Conservation (phyloP, 1,284 basidiomycete genomes). For the Malassezia nana region DNA sequence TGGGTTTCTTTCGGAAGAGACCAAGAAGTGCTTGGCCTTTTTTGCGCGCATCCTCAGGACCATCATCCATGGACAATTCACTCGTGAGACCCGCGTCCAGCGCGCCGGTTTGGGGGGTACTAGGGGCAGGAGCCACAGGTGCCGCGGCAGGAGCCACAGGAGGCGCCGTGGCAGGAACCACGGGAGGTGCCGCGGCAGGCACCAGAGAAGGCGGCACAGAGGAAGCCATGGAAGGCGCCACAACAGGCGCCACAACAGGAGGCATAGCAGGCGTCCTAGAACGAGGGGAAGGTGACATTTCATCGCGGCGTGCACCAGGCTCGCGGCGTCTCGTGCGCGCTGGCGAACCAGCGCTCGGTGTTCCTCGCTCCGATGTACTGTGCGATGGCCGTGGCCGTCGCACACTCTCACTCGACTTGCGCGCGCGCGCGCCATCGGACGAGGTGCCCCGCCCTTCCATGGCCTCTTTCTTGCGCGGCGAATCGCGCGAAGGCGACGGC, state of each 20-base stretch:
- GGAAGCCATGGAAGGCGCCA: neutral
- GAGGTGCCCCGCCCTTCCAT: neutral
- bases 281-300: no score
- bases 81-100: neutral
- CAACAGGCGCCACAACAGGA: no score
- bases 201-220: neutral
- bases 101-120: neutral
- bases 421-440: neutral
- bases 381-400: neutral
- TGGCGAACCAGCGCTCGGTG: neutral
- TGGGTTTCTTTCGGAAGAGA: constrained; percentile 1
- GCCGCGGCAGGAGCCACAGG: neutral
- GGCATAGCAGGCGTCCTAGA: no score
- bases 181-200: neutral
- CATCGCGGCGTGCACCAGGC: neutral
- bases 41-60: neutral
- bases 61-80: constrained; percentile 2
- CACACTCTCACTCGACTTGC: constrained; percentile 1
- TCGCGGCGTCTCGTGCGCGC: neutral
- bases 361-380: neutral
- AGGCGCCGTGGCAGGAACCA: neutral
- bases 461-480: neutral
- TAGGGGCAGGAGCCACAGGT: no score
- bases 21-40: neutral
- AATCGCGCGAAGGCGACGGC: no score